phyloP scores from a whole-genome alignment of 2,329 filamentous ascomycete genomes.

The Sporothrix schenckii region DNA sequence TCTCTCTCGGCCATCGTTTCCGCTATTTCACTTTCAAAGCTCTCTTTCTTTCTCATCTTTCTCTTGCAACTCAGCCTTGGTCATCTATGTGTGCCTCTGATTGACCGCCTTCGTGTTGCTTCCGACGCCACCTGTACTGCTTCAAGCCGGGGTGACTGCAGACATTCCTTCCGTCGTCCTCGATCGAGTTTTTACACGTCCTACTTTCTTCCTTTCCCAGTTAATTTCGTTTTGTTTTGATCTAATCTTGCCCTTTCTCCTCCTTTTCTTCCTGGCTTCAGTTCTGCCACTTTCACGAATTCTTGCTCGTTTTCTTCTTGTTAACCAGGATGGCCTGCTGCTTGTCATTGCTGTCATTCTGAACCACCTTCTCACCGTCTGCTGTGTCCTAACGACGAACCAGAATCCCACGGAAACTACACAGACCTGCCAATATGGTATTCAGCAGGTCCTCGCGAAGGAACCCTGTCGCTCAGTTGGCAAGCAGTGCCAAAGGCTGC shows the following conservation, averaged over 20 bases:
- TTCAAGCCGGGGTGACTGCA: neutral
- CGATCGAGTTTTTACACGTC: neutral
- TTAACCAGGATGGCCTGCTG: neutral
- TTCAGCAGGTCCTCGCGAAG: neutral
- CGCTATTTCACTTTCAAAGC: neutral
- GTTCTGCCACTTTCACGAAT: too few relatives aligned
- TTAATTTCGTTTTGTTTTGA: too few relatives aligned
- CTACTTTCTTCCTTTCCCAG: too few relatives aligned
- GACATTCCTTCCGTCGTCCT: neutral
- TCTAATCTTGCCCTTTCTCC: too few relatives aligned
- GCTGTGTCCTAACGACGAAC: neutral
- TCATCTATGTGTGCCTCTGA: neutral
- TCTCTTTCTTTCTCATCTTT: neutral
- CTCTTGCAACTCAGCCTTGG: neutral
- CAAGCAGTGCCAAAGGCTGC: constrained; percentile 61
- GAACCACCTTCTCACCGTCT: neutral
- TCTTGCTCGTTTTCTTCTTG: neutral
- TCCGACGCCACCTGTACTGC: constrained; percentile 19
- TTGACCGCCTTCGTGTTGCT: neutral
- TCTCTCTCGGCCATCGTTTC: neutral
- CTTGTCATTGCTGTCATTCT: neutral
- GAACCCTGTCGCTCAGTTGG: constrained; percentile 50
- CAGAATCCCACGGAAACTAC: neutral
- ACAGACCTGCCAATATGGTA: constrained; percentile 7
- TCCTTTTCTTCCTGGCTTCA: too few relatives aligned